Conservation (phyloP, 2,329 filamentous ascomycete species). For the Venturia pyrina region DNA sequence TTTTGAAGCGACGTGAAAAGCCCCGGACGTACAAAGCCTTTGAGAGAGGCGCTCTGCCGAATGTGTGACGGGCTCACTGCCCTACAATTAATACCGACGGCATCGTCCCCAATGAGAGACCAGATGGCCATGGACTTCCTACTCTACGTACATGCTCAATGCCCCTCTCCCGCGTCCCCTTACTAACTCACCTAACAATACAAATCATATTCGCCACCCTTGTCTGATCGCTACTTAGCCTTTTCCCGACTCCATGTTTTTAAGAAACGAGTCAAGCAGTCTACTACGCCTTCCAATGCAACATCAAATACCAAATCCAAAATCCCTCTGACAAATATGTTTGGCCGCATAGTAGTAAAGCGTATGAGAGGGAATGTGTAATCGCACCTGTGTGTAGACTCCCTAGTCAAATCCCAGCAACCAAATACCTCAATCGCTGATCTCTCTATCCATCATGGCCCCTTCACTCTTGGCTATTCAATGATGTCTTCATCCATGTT, state of each 20-base stretch:
- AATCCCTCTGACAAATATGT: neutral
- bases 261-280: neutral
- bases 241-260: neutral
- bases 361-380: neutral
- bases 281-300: neutral
- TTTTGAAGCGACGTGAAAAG: no score
- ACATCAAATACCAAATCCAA: neutral
- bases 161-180: neutral
- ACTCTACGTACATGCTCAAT: neutral
- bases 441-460: neutral
- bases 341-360: neutral
- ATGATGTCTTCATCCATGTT: conserved; percentile 3
- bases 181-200: neutral
- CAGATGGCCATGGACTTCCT: neutral
- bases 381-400: neutral
- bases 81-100: neutral
- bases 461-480: neutral
- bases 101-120: neutral
- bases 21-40: no score
- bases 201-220: neutral
- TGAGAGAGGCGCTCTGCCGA: no score
- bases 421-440: neutral
- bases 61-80: no score
- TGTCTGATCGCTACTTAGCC: neutral
- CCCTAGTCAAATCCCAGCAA: neutral